phyloP scores from a whole-genome alignment of 495 filamentous ascomycete species.

The Hypomontagnella monticulosa region DNA sequence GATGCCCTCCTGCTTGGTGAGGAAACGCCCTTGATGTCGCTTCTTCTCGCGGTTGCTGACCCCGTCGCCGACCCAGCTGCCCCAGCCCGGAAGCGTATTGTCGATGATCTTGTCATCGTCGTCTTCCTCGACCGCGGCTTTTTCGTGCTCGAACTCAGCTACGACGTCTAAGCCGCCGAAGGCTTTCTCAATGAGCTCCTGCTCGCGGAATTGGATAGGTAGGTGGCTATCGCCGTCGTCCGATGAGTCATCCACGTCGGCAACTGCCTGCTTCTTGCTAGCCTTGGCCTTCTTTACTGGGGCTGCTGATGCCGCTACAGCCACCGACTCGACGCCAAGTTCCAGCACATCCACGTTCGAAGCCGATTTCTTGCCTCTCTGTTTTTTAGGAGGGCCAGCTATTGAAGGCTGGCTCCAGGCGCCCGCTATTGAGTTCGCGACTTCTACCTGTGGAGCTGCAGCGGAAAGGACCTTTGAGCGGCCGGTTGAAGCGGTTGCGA shows the following conservation, averaged over 20 bases:
- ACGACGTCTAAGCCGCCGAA: conserved; percentile 94
- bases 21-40: conserved; percentile 65
- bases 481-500: conserved; percentile 9
- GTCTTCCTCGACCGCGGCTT: conserved; percentile 73
- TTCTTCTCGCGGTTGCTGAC: conserved; percentile 70
- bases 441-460: conserved; percentile 19
- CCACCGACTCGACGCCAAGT: conserved; percentile 38
- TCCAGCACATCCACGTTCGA: conserved; percentile 42
- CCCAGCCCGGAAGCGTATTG: conserved; percentile 91
- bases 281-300: conserved; percentile 32
- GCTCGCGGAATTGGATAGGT: conserved; percentile 76
- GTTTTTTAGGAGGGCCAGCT: conserved; percentile 37
- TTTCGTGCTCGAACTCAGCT: conserved; percentile 82
- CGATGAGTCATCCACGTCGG: conserved; percentile 54
- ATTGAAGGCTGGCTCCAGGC: conserved; percentile 43
- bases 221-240: conserved; percentile 66
- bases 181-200: conserved; percentile 82
- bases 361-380: conserved; percentile 38
- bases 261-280: conserved; percentile 41
- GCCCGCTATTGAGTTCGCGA: conserved; percentile 36
- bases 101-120: conserved; percentile 89
- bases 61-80: conserved; percentile 83
- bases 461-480: conserved; percentile 43
- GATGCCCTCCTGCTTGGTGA: conserved; percentile 80
- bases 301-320: conserved; percentile 36